Evolutionary conservation across 1,284 basidiomycete genomes (phyloP).

Genomic region (Sphagnurus paluster): DNA sequence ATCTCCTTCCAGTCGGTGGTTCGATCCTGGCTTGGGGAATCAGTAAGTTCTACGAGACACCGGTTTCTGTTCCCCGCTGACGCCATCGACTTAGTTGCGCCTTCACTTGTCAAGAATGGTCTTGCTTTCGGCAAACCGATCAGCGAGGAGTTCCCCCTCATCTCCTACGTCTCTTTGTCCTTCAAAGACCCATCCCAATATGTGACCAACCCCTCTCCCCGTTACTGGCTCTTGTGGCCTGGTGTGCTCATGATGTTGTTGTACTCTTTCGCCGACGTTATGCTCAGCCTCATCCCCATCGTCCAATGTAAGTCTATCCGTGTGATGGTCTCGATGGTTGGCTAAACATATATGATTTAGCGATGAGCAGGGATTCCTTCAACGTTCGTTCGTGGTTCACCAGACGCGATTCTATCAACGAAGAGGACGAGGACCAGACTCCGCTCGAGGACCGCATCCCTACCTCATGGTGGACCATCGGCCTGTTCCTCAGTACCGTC

Average conservation of each 20-base stretch:
- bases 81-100: conserved; percentile 41
- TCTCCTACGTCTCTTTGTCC: conserved; percentile 44
- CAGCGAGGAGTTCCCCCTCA: conserved; percentile 44
- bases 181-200: conserved; percentile 44
- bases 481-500: conserved; percentile 38
- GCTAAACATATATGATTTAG: background rate
- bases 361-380: background rate
- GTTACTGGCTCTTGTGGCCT: conserved; percentile 73
- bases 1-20: conserved; percentile 41
- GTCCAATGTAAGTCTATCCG: conserved; percentile 26
- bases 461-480: background rate
- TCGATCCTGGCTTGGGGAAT: conserved; percentile 10
- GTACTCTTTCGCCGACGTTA: conserved; percentile 50
- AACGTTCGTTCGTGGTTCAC: conserved; percentile 2
- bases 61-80: background rate
- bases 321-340: background rate
- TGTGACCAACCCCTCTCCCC: conserved; percentile 50
- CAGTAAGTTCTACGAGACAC: background rate
- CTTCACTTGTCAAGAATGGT: conserved; percentile 54
- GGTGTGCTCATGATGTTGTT: conserved; percentile 58
- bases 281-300: conserved; percentile 35
- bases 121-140: conserved; percentile 42
- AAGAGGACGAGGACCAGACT: background rate
- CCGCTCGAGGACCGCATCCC: background rate
- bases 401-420: background rate